A percentile compares a stretch with the other conserved stretches of the same genome.
Evolutionary conservation across 805 yeast species (phyloP).

Genomic region (Candida ipomoeae): DNA sequence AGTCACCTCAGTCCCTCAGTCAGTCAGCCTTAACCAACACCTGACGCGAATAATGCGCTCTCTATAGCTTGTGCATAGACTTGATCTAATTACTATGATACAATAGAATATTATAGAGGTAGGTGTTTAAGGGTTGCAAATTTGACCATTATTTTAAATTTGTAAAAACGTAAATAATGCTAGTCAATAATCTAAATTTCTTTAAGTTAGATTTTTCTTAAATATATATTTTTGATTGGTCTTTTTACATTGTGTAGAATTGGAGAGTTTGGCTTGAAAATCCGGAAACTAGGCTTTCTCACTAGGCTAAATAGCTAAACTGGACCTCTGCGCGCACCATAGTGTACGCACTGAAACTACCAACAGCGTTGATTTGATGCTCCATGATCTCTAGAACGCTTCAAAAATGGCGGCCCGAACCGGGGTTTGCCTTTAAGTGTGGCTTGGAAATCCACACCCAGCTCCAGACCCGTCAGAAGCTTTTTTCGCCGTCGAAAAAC

Average conservation of each 20-base stretch:
- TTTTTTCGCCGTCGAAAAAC: conserved; percentile 59
- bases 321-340: not conserved
- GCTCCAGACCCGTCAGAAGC: conserved; percentile 64
- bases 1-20: too few species aligned
- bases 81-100: too few species aligned
- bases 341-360: not conserved
- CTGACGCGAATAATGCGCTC: not conserved
- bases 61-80: too few species aligned
- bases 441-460: conserved; percentile 96
- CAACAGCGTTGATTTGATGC: not conserved
- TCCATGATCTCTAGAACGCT: conserved; percentile 15
- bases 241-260: not conserved
- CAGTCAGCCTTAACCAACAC: too few species aligned
- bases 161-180: too few species aligned
- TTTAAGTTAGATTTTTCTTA: too few species aligned
- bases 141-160: too few species aligned
- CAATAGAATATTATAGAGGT: too few species aligned
- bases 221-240: too few species aligned
- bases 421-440: conserved; percentile 50
- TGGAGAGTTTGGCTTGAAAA: not conserved
- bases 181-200: too few species aligned
- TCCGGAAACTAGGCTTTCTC: not conserved
- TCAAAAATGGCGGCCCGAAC: conserved; percentile 15
- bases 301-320: not conserved
- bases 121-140: too few species aligned